Base-by-base conservation (phyloP, 2,329 filamentous ascomycete species). In the Verticillium dahliae region DNA sequence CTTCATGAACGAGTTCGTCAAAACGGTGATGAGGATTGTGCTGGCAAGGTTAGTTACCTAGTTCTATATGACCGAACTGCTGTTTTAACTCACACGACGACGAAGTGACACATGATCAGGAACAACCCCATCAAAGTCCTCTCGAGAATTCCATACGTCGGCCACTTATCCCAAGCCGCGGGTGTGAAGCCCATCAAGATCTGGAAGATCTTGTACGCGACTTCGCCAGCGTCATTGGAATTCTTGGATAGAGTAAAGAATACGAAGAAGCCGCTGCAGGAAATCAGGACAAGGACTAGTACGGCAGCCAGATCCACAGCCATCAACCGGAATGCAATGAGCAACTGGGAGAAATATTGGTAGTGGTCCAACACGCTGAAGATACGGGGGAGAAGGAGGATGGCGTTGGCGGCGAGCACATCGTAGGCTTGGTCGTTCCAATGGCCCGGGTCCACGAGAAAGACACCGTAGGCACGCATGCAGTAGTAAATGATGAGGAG, bases 131-230 rank as follows among this genome's bases (percentile, higher is more conserved):
- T 78, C 45, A 97, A 81, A 1, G 82, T 77, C 70, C 89, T 91
- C 10, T 92, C 94, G 33, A 97, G 78, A 65, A 86, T 78, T 69
- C 94, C 95, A 73, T 95, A 96, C 0, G 81, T 72, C 71, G 86
- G 71, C 88, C 87, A 96, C 33, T 81, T 84, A 63, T n/a, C 18
- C 94, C 94, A 98, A 4, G 93, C 94, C 14, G 94, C 92, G 11
- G 94, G 94, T 0, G 92, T 97, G 72, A 96, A 98, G 9, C 94
- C 94, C 91, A 97, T 96, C 41, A 97, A 76, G 63, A 97, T 90
- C 76, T 97, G 93, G 68, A 98, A 96, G 60, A 97, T 88, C 66
- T 89, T 90, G 74, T 94, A 98, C 5, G 91, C 91, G n/a, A 96
- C 87, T 57, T 87, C 87, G 10, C 80, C 81, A 6, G 90, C 87